A percentile compares a stretch with the other conserved stretches of the same genome.
Evolutionary conservation across 1,139 yeast genomes (phyloP).

Genomic region (Suhomyces taliae): DNA sequence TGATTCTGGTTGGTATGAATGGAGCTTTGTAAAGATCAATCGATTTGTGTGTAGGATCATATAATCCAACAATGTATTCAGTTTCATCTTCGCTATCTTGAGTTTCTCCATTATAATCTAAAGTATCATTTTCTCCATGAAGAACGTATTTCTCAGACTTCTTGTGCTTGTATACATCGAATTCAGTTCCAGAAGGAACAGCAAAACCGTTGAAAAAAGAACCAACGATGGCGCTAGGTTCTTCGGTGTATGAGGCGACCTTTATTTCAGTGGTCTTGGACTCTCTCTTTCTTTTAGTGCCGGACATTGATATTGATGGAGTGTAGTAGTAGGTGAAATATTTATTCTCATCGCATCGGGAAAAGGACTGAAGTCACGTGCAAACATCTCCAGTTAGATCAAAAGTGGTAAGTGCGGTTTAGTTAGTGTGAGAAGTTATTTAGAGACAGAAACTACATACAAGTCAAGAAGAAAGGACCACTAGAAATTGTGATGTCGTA

Average conservation of each 20-base stretch:
- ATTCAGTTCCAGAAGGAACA: conserved; percentile 57
- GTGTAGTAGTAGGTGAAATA: conserved; percentile 1
- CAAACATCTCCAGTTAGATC: no score
- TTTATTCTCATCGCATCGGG: conserved; percentile 11
- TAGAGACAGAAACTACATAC: no score
- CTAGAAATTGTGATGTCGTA: conserved; percentile 3
- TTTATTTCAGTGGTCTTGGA: conserved; percentile 30
- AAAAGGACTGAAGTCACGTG: conserved; percentile 4
- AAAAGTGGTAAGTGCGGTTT: no score
- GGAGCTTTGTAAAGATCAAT: conserved; percentile 67
- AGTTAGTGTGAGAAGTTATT: no score
- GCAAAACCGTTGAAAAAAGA: conserved; percentile 75
- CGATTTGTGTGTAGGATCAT: conserved; percentile 58
- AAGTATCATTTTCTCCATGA: conserved; percentile 75
- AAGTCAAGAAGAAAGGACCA: background rate
- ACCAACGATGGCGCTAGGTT: conserved; percentile 46
- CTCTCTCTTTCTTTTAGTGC: conserved; percentile 25
- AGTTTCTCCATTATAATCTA: conserved; percentile 71
- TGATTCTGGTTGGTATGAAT: conserved; percentile 53
- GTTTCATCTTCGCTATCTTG: conserved; percentile 37
- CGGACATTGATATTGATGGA: conserved; percentile 15
- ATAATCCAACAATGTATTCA: conserved; percentile 65
- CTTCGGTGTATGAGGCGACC: conserved; percentile 30
- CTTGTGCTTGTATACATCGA: conserved; percentile 64
- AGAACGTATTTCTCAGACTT: conserved; percentile 46